A percentile compares a stretch with the other conserved stretches of the same genome.
These are phyloP conservation scores for Pyrus communis DNA, from an alignment of 306 rosid genomes.

Conservation along the genomic window DNA sequence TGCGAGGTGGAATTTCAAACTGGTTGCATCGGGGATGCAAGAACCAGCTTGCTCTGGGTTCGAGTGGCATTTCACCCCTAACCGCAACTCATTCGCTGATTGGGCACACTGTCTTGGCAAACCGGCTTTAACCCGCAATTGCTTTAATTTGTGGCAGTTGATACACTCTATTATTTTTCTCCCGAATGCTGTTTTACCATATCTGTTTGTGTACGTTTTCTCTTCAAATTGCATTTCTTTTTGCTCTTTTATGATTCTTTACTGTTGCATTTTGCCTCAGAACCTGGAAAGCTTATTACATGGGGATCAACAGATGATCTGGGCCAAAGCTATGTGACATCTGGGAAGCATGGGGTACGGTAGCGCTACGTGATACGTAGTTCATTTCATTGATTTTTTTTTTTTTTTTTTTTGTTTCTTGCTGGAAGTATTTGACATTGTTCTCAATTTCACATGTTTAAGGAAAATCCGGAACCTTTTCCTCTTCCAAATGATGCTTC, in stretches of 20 bases:
- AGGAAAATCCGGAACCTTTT: conserved; percentile 93
- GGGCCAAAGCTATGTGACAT: conserved; percentile 92
- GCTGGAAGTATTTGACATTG: conserved; percentile 13
- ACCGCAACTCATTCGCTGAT: too few relatives aligned
- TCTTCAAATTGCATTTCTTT: not conserved
- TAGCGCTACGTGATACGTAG: not conserved
- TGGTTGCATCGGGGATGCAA: not conserved
- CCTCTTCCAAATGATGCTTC: conserved; percentile 74
- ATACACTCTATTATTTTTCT: not conserved
- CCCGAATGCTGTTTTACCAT: not conserved
- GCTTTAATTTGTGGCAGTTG: not conserved
- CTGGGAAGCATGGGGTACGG: conserved; percentile 95
- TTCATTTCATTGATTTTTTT: not conserved
- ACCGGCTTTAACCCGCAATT: too few relatives aligned
- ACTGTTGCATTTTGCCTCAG: conserved; percentile 28
- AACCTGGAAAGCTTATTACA: conserved; percentile 78
- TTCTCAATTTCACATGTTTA: conserved; percentile 26
- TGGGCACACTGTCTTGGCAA: too few relatives aligned
- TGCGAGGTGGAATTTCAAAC: not conserved
- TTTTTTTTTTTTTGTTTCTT: not conserved
- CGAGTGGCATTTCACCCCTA: too few relatives aligned
- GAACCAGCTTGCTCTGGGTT: too few relatives aligned
- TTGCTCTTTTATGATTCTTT: not conserved
- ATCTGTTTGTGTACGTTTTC: not conserved
- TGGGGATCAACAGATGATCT: conserved; percentile 98